These are phyloP conservation scores for Lodderomyces oxycetoniae DNA, from an alignment of 1,139 yeast genomes.

Conservation along the genomic window DNA sequence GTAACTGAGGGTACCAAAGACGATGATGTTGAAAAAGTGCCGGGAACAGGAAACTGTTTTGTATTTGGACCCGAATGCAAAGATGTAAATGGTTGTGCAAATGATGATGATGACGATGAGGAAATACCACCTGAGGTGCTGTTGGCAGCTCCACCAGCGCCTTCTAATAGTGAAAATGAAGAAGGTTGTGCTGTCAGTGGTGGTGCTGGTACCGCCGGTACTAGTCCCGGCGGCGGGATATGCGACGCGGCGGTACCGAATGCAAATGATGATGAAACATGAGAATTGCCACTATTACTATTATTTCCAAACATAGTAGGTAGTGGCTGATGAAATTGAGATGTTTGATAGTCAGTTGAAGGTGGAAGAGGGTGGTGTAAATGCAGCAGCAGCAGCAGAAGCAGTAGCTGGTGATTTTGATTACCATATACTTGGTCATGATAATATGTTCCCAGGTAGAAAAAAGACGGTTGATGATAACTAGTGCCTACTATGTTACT, in stretches of 20 bases:
- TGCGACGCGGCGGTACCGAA: neutral
- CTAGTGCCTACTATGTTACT: slow-evolving; percentile 8
- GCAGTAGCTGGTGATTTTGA: too few species aligned
- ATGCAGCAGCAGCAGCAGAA: too few species aligned
- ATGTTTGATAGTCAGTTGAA: slow-evolving; percentile 2
- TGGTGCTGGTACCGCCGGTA: neutral
- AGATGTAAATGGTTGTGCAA: slow-evolving; percentile 5
- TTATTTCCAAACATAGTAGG: slow-evolving; percentile 3
- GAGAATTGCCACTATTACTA: neutral
- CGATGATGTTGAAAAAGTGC: slow-evolving; percentile 6
- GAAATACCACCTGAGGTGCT: too few species aligned
- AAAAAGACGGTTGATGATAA: slow-evolving; percentile 6
- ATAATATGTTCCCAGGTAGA: slow-evolving; percentile 5
- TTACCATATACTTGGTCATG: slow-evolving; percentile 11
- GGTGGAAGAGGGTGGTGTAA: slow-evolving; percentile 5
- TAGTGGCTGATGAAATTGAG: slow-evolving; percentile 3
- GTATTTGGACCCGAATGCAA: slow-evolving; percentile 3
- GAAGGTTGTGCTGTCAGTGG: slow-evolving; percentile 3
- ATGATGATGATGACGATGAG: neutral
- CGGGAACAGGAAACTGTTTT: neutral
- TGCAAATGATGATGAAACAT: neutral
- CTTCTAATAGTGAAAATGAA: too few species aligned
- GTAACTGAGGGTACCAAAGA: slow-evolving; percentile 3
- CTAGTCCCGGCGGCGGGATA: neutral
- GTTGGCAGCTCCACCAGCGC: too few species aligned